Conservation (phyloP, 345 rosid genomes). For the Corchorus capsularis region DNA sequence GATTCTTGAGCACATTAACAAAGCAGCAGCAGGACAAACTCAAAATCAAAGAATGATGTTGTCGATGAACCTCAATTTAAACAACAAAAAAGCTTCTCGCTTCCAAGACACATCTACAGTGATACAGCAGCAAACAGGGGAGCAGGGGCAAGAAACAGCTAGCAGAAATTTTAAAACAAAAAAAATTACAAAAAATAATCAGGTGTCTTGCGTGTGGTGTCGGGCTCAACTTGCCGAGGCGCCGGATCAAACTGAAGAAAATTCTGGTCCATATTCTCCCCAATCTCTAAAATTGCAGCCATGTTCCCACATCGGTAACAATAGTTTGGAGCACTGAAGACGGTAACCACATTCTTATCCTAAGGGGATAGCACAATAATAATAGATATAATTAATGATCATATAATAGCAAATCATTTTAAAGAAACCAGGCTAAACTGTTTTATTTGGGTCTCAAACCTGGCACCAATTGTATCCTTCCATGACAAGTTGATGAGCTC, state of each 20-base stretch:
- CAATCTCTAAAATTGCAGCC: conserved; percentile 95
- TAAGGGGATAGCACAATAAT: conserved; percentile 15
- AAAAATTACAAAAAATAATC: conserved; percentile 92
- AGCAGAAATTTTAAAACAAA: conserved; percentile 23
- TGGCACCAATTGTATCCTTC: conserved; percentile 97
- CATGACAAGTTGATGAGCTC: conserved; percentile 98
- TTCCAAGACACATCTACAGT: conserved; percentile 53
- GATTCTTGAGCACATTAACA: conserved; percentile 34
- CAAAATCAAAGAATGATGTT: conserved; percentile 46
- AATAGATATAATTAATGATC: not conserved
- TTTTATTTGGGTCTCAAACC: conserved; percentile 39
- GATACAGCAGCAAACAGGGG: conserved; percentile 31
- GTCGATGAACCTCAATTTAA: conserved; percentile 49
- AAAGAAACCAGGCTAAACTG: not conserved
- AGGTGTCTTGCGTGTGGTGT: conserved; percentile 93
- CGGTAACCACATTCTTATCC: conserved; percentile 95
- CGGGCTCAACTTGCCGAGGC: conserved; percentile 91
- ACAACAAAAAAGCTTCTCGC: conserved; percentile 40
- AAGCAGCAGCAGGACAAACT: conserved; percentile 39
- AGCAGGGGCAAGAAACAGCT: conserved; percentile 37
- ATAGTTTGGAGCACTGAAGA: conserved; percentile 93
- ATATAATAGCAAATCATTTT: not conserved
- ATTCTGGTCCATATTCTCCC: conserved; percentile 94
- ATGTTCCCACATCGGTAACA: conserved; percentile 96
- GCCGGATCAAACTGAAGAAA: conserved; percentile 96